Evolutionary conservation across 176 grass and related monocot species (phyloP), one percentile per base, ranked within the genome.

Genomic region (Oryza brachyantha): DNA sequence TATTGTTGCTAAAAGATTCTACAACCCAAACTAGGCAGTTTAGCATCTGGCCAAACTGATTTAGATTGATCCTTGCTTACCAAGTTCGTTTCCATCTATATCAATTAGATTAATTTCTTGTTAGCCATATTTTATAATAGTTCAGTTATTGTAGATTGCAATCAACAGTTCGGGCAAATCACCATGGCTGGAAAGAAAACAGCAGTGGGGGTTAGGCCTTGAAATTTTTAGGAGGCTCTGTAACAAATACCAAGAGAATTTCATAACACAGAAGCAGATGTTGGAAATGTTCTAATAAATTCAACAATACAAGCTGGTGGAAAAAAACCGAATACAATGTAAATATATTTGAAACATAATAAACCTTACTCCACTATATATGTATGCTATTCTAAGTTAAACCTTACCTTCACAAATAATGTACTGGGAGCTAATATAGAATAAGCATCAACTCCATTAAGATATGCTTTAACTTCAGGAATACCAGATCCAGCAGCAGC

Each of bases 391-490:
- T 55, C 16, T 61, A 26, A 57, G 16, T 70, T 75, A 43, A 43
- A 46, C 2, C 19, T 66, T 87, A 99, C 90, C 88, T 99, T 99
- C 43, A 99, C 96, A 86, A 99, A 93, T 32, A 99, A 79, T 68
- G 96, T 99, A 68, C 88, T 95, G 10, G 96, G 92, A 90, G 92
- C 96, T 80, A 99, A 83, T 78, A 99, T 99, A 66, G 92, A 91
- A 66, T 95, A 89, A 43, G 96, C 75, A 77, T 99, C 92, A 69
- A 99, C 75, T 79, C 96, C 96, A 75, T 99, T 99, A 59, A 99
- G 96, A 81, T 99, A 99, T 24, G 96, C 96, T 71, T 99, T 99
- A 50, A 99, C 92, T 95, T 99, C 96, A 60, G 96, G 96, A 35
- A 99, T 99, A 26, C 92, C 96, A 64, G 96, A 95, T 1, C 96